Evolutionary conservation across 2,329 filamentous ascomycete genomes (phyloP).

Genomic region (Alternaria sp.): DNA sequence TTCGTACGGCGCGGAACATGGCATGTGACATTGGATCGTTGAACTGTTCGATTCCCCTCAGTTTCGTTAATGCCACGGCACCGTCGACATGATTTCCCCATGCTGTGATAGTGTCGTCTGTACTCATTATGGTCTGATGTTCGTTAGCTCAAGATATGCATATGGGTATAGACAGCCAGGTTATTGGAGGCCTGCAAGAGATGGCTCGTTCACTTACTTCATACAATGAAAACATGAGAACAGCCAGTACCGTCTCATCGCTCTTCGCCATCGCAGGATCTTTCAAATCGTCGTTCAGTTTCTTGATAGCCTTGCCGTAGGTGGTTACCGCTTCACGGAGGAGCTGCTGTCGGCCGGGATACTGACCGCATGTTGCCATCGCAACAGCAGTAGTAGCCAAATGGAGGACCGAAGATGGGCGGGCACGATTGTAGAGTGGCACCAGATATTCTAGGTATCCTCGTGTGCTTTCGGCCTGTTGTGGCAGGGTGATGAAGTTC

Average conservation of each 20-base stretch:
- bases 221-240: conserved; percentile 51
- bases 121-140: conserved; percentile 47
- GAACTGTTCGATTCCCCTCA: conserved; percentile 49
- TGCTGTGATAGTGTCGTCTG: conserved; percentile 44
- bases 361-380: conserved; percentile 47
- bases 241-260: conserved; percentile 49
- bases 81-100: conserved; percentile 52
- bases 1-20: conserved; percentile 50
- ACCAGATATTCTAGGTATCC: conserved; percentile 49
- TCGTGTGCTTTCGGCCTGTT: conserved; percentile 46
- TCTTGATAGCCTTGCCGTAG: conserved; percentile 48
- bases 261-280: conserved; percentile 44
- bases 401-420: conserved; percentile 47
- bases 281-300: conserved; percentile 45
- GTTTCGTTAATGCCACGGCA: conserved; percentile 48
- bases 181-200: conserved; percentile 24
- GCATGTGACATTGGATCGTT: conserved; percentile 45
- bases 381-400: conserved; percentile 49
- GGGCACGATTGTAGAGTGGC: conserved; percentile 46
- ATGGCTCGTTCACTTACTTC: conserved; percentile 43
- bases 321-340: conserved; percentile 41
- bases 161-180: conserved; percentile 13
- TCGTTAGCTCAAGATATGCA: conserved; percentile 17
- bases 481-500: conserved; percentile 49
- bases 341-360: conserved; percentile 44